Percentiles rank a stretch among this genome's conserved stretches.
Conservation (phyloP, 1,284 basidiomycete species). For the Boletus sp. region DNA sequence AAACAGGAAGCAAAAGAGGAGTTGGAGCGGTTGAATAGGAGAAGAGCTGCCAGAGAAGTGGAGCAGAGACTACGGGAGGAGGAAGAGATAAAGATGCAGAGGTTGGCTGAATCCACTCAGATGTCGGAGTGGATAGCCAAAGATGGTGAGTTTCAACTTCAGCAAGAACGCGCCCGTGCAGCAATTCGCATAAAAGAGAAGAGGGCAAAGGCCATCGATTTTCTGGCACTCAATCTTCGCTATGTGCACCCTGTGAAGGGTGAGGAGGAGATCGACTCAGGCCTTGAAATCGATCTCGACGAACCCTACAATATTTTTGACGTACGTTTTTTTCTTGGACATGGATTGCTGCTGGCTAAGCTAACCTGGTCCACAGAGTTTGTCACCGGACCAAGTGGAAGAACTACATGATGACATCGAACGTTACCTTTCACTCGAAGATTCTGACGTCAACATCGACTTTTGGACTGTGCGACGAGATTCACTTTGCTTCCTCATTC, state of each 20-base stretch:
- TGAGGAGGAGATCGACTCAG: constrained; percentile 69
- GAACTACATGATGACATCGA: constrained; percentile 95
- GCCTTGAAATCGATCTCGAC: constrained; percentile 95
- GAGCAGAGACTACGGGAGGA: constrained; percentile 88
- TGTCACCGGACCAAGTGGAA: constrained; percentile 83
- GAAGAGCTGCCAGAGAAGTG: constrained; percentile 88
- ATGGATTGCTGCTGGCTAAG: background rate
- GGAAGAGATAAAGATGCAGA: constrained; percentile 84
- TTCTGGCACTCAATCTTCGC: constrained; percentile 87
- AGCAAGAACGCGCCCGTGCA: constrained; percentile 88
- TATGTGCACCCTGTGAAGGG: constrained; percentile 75
- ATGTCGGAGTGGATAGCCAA: constrained; percentile 98
- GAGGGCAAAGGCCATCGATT: constrained; percentile 93
- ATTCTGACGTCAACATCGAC: constrained; percentile 81
- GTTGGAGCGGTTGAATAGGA: constrained; percentile 84
- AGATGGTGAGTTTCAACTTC: constrained; percentile 95
- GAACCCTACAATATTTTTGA: constrained; percentile 98
- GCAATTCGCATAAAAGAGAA: constrained; percentile 94
- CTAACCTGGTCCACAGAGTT: constrained; percentile 54
- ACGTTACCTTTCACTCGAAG: constrained; percentile 86
- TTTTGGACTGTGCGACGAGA: constrained; percentile 85
- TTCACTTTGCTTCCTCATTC: constrained; percentile 2
- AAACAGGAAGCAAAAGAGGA: constrained; percentile 93
- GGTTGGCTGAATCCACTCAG: constrained; percentile 88
- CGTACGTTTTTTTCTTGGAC: constrained; percentile 38